Conservation (phyloP, 768 basidiomycete species). For the Mycena venus region DNA sequence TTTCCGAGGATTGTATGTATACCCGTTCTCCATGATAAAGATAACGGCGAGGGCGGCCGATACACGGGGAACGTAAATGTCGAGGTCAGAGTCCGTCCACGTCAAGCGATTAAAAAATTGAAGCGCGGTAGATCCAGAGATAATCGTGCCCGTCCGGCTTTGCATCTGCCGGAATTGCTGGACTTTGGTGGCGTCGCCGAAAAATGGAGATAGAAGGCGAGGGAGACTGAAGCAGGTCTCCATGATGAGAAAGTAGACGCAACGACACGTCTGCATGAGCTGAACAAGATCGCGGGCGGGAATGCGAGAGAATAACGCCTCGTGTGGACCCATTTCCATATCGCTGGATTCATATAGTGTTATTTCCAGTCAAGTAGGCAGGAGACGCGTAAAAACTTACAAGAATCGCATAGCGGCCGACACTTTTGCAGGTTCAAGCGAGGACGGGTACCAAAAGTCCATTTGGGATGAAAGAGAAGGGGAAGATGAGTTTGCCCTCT, state of each 20-base stretch:
- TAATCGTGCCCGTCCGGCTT: conserved; percentile 56
- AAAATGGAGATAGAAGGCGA: conserved; percentile 12
- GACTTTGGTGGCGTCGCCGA: conserved; percentile 27
- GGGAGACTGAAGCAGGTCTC: neutral
- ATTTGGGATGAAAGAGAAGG: no score
- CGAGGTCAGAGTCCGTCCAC: conserved; percentile 64
- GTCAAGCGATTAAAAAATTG: conserved; percentile 63
- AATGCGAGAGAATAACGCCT: conserved; percentile 11
- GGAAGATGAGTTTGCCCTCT: no score
- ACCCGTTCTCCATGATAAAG: conserved; percentile 38
- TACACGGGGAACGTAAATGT: conserved; percentile 58
- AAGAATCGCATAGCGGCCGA: conserved; percentile 8
- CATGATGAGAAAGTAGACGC: neutral
- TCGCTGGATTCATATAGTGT: neutral
- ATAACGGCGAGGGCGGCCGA: conserved; percentile 27
- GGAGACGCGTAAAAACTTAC: neutral
- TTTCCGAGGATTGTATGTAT: conserved; percentile 33
- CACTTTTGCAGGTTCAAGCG: no score
- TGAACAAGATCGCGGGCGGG: neutral
- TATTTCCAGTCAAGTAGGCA: no score
- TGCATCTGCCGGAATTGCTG: conserved; percentile 57
- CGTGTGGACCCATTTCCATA: conserved; percentile 17
- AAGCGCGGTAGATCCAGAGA: conserved; percentile 67
- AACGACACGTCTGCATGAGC: neutral
- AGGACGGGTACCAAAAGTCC: no score